Conservation (phyloP, 768 basidiomycete species). For the Collybia nuda region DNA sequence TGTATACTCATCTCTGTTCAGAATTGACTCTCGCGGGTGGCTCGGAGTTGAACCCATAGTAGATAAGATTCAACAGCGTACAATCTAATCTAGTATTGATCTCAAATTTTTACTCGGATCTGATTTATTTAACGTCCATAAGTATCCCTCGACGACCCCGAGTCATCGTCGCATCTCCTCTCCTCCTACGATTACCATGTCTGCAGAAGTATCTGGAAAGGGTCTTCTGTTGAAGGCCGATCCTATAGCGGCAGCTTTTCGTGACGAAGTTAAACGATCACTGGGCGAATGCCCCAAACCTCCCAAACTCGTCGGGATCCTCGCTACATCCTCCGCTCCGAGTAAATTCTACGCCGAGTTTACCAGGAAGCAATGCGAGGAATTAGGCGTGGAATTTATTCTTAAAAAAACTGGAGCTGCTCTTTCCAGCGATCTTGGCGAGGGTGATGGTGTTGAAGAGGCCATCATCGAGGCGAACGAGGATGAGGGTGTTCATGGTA, state of each 20-base stretch:
- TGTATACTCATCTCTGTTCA: too few relatives aligned
- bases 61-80: too few relatives aligned
- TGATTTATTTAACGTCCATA: too few relatives aligned
- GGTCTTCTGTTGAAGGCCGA: slow-evolving; percentile 82
- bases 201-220: slow-evolving; percentile 42
- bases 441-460: slow-evolving; percentile 92
- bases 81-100: too few relatives aligned
- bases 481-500: slow-evolving; percentile 81
- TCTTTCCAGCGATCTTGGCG: slow-evolving; percentile 51
- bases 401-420: slow-evolving; percentile 72
- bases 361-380: slow-evolving; percentile 87
- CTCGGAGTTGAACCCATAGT: too few relatives aligned
- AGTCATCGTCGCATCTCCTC: neutral
- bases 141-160: too few relatives aligned
- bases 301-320: slow-evolving; percentile 88
- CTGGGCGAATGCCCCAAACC: slow-evolving; percentile 34
- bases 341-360: slow-evolving; percentile 87
- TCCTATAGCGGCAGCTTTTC: slow-evolving; percentile 68
- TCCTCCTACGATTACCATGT: slow-evolving; percentile 12
- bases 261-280: slow-evolving; percentile 60
- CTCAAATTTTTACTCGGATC: too few relatives aligned
- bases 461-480: slow-evolving; percentile 95
- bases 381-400: slow-evolving; percentile 85
- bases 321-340: slow-evolving; percentile 80
- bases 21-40: too few relatives aligned